Evolutionary conservation across 1,284 basidiomycete genomes (phyloP).

Genomic region (Fomitopsis pinicola): DNA sequence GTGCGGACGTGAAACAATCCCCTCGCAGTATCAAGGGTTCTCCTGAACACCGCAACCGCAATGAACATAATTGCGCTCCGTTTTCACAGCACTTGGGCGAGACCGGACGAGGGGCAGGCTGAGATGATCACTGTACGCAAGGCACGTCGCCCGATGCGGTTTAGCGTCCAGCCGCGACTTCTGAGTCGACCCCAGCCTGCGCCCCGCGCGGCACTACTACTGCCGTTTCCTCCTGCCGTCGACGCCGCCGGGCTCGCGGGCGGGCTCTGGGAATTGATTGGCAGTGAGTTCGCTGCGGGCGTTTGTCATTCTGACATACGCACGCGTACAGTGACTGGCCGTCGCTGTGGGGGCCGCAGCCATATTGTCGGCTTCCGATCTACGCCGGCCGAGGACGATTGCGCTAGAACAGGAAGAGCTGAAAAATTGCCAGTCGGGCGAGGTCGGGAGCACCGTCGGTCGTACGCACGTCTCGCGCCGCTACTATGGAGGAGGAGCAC

Average conservation of each 20-base stretch:
- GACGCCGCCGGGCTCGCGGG: not conserved
- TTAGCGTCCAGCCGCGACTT: not conserved
- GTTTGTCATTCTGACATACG: not conserved
- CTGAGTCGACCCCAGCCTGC: too few relatives aligned
- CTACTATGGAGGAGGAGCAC: not conserved
- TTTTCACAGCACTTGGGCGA: not conserved
- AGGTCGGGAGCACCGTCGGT: not conserved
- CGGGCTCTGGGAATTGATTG: not conserved
- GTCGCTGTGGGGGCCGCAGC: too few relatives aligned
- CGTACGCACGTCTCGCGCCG: not conserved
- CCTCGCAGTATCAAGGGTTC: not conserved
- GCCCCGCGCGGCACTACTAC: not conserved
- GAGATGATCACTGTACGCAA: not conserved
- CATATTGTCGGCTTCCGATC: not conserved
- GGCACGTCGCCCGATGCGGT: not conserved
- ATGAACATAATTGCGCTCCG: not conserved
- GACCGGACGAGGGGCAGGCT: not conserved
- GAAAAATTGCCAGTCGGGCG: not conserved
- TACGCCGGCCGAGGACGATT: not conserved
- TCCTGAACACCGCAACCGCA: not conserved
- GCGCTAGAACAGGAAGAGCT: not conserved
- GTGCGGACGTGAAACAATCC: constrained; percentile 1
- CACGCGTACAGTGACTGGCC: too few relatives aligned
- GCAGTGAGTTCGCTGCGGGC: not conserved
- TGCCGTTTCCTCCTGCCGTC: not conserved